These are phyloP conservation scores for Tylopilus subfusipes DNA, from an alignment of 768 basidiomycete species.

Conservation along the genomic window DNA sequence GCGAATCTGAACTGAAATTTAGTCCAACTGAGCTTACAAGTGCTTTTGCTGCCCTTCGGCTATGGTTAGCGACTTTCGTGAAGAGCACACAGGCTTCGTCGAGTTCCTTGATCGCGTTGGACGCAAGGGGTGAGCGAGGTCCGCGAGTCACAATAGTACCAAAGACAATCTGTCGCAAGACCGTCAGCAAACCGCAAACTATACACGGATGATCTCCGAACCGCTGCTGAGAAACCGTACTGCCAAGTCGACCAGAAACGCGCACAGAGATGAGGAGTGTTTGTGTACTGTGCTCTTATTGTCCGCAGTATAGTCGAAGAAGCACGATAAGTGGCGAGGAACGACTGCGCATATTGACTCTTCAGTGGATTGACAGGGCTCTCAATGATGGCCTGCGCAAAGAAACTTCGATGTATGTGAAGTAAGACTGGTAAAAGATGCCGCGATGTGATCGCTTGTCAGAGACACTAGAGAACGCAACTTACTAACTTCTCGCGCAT, in stretches of 20 bases:
- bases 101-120: constrained; percentile 64
- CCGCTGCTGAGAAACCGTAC: constrained; percentile 53
- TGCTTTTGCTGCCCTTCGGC: constrained; percentile 62
- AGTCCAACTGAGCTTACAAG: constrained; percentile 41
- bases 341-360: constrained; percentile 61
- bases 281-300: constrained; percentile 45
- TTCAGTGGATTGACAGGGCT: constrained; percentile 63
- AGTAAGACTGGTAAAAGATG: constrained; percentile 44
- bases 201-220: constrained; percentile 23
- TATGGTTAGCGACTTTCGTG: constrained; percentile 53
- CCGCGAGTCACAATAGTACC: constrained; percentile 76
- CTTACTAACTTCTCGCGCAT: constrained; percentile 37
- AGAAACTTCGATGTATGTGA: constrained; percentile 65
- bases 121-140: constrained; percentile 64
- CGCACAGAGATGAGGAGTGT: constrained; percentile 45
- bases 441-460: constrained; percentile 1
- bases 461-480: neutral
- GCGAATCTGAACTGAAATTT: neutral
- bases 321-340: constrained; percentile 58
- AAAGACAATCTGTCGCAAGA: constrained; percentile 56
- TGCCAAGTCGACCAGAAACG: constrained; percentile 66
- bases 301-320: constrained; percentile 55
- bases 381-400: constrained; percentile 69
- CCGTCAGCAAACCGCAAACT: neutral
- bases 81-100: constrained; percentile 68